A percentile compares a stretch with the other conserved stretches of the same genome.
Conservation (phyloP, 2,329 filamentous ascomycete species). For the Claviceps monticola region DNA sequence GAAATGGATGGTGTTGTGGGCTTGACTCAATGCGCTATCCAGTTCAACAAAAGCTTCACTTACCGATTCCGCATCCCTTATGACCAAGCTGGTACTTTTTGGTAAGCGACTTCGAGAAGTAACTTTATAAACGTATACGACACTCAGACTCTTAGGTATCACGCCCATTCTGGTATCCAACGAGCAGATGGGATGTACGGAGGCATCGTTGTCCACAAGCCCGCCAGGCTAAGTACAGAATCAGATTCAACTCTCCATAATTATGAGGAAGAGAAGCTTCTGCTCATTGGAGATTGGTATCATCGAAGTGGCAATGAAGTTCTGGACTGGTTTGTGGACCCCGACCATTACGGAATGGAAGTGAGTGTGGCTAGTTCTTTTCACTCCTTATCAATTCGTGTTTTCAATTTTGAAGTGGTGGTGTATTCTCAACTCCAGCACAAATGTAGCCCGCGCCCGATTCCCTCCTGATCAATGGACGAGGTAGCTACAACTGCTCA, state of each 20-base stretch:
- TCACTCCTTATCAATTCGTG: not conserved
- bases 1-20: conserved; percentile 50
- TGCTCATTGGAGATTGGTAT: conserved; percentile 26
- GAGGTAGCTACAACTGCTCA: conserved; percentile 10
- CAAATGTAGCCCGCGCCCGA: conserved; percentile 25
- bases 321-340: conserved; percentile 11
- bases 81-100: conserved; percentile 40
- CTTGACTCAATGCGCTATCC: conserved; percentile 47
- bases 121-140: not conserved
- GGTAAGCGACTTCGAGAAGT: conserved; percentile 23
- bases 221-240: conserved; percentile 15
- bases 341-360: conserved; percentile 8
- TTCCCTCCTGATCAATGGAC: conserved; percentile 27
- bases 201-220: conserved; percentile 22
- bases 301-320: conserved; percentile 22
- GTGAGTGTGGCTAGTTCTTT: conserved; percentile 1
- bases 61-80: conserved; percentile 43
- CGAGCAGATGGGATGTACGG: conserved; percentile 6
- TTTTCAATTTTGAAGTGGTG: conserved; percentile 11
- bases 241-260: conserved; percentile 9
- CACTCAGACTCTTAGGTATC: conserved; percentile 30
- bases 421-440: conserved; percentile 4
- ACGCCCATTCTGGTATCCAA: conserved; percentile 46
- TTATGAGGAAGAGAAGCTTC: conserved; percentile 19
- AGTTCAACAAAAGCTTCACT: conserved; percentile 35